These are phyloP conservation scores for Crucihimalaya himalaica DNA, from an alignment of 345 rosid genomes.

Conservation along the genomic window DNA sequence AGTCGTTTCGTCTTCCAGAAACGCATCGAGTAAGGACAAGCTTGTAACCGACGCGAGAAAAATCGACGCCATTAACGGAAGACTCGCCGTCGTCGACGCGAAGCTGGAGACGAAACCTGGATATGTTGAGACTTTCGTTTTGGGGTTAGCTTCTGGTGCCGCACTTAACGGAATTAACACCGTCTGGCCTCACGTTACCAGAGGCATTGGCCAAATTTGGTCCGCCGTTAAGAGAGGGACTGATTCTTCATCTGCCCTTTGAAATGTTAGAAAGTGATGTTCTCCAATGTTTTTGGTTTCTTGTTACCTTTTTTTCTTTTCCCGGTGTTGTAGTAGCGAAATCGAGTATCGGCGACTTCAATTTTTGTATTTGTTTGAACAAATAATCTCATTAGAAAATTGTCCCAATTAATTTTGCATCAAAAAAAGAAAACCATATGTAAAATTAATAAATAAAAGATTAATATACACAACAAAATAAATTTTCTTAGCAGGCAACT, in stretches of 20 bases:
- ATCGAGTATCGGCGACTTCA: slow-evolving; percentile 12
- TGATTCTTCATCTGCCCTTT: slow-evolving; percentile 48
- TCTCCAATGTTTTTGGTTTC: neutral
- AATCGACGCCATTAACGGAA: slow-evolving; percentile 57
- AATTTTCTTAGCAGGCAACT: neutral
- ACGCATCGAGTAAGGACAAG: slow-evolving; percentile 49
- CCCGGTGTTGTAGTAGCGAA: neutral
- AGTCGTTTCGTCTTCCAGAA: slow-evolving; percentile 53
- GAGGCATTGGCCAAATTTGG: slow-evolving; percentile 69
- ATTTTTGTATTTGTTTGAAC: neutral
- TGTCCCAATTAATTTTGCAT: neutral
- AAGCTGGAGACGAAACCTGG: slow-evolving; percentile 92
- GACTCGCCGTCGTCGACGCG: slow-evolving; percentile 72
- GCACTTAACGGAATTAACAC: slow-evolving; percentile 55
- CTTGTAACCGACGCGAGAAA: slow-evolving; percentile 52
- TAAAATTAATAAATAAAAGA: neutral
- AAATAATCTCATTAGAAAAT: neutral
- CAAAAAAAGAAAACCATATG: neutral
- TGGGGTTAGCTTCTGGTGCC: slow-evolving; percentile 76
- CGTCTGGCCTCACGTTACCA: slow-evolving; percentile 59
- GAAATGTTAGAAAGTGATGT: slow-evolving; percentile 1
- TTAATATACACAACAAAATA: neutral
- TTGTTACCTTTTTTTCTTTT: neutral
- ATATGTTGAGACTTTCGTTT: slow-evolving; percentile 51
- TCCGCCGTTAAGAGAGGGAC: slow-evolving; percentile 57